Evolutionary conservation across 2,329 filamentous ascomycete genomes (phyloP).

Genomic region (Fusarium udum): DNA sequence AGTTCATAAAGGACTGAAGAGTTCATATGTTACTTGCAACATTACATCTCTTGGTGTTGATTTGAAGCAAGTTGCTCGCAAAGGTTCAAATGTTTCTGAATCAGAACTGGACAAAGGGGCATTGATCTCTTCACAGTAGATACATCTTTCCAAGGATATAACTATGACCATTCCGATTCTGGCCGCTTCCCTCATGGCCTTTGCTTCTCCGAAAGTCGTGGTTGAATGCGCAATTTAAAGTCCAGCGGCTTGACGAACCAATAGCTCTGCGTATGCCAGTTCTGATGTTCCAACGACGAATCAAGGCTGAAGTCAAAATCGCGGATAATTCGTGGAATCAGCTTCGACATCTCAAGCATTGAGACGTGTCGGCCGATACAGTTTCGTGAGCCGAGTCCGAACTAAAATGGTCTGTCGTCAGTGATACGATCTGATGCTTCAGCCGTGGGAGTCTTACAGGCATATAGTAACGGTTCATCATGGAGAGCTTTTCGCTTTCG

Average conservation of each 20-base stretch:
- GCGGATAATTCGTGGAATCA: constrained; percentile 31
- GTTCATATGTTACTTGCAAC: neutral
- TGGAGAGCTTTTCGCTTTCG: neutral
- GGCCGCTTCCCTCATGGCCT: neutral
- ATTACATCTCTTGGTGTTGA: accelerated
- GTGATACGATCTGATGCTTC: accelerated
- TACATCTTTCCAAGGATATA: accelerated
- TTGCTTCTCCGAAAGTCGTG: neutral
- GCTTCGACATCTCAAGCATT: constrained; percentile 40
- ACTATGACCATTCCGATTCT: neutral
- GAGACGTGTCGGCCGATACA: constrained; percentile 40
- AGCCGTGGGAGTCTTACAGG: neutral
- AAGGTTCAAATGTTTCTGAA: no score
- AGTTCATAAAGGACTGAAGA: accelerated
- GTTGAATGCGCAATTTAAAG: neutral
- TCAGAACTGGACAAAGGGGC: accelerated
- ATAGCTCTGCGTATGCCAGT: constrained; percentile 24
- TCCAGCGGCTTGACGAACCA: constrained; percentile 34
- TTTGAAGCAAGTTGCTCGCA: neutral
- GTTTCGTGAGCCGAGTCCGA: constrained; percentile 36
- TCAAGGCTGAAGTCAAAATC: constrained; percentile 36
- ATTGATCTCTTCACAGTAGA: accelerated
- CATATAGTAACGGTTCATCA: constrained; percentile 39
- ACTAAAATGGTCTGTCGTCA: constrained; percentile 21
- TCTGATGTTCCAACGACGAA: neutral